These are phyloP conservation scores for Oidiodendron maius DNA, from an alignment of 495 filamentous ascomycete genomes.

Conservation along the genomic window DNA sequence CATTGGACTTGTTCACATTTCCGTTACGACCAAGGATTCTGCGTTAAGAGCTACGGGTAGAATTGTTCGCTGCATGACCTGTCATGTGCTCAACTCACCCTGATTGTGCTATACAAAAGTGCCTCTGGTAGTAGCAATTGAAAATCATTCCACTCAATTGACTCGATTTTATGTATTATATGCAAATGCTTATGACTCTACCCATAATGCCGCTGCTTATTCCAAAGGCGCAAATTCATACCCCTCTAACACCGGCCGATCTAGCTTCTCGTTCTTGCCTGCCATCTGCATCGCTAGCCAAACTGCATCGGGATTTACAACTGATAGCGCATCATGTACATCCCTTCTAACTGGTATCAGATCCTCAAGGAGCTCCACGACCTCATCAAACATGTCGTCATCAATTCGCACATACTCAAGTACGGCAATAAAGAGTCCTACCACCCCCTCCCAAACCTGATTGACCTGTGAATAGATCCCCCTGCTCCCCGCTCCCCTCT, in stretches of 20 bases:
- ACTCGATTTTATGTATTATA: too few species aligned
- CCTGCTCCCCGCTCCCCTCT: slow-evolving; percentile 25
- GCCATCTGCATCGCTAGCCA: slow-evolving; percentile 52
- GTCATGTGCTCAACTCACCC: slow-evolving; percentile 15
- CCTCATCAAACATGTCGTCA: slow-evolving; percentile 62
- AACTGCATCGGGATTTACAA: slow-evolving; percentile 62
- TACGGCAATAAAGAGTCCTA: slow-evolving; percentile 46
- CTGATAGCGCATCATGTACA: slow-evolving; percentile 48
- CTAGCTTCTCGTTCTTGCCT: slow-evolving; percentile 26
- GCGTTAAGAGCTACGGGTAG: not conserved
- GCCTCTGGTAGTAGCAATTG: slow-evolving; percentile 1
- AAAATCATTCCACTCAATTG: slow-evolving; percentile 2
- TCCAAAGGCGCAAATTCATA: slow-evolving; percentile 8
- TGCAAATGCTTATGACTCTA: not conserved
- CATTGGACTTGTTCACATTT: not conserved
- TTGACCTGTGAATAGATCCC: slow-evolving; percentile 47
- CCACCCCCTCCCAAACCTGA: slow-evolving; percentile 53
- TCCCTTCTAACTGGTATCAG: slow-evolving; percentile 38
- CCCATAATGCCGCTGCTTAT: not conserved
- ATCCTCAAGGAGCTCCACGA: slow-evolving; percentile 50
- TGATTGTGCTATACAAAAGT: slow-evolving; percentile 8
- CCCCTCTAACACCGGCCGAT: slow-evolving; percentile 36
- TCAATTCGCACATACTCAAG: slow-evolving; percentile 50
- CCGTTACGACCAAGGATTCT: not conserved
- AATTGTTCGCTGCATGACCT: slow-evolving; percentile 1